phyloP scores from a whole-genome alignment of 2,329 filamentous ascomycete species.

The Trichoderma sp. region DNA sequence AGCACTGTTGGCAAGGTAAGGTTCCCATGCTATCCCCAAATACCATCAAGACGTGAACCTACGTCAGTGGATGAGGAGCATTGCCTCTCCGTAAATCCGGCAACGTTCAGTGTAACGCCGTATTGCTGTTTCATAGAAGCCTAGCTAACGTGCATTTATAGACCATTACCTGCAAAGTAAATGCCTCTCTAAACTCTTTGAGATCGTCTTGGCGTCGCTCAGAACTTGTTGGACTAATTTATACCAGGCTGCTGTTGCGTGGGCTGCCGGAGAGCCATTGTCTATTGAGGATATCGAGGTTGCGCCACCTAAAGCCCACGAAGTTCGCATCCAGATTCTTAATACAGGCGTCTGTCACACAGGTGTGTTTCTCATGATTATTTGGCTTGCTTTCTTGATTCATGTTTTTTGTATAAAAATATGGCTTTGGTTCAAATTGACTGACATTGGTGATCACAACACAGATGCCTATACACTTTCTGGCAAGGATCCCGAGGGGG shows the following conservation, averaged over 20 bases:
- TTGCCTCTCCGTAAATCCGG: neutral
- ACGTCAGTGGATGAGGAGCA: neutral
- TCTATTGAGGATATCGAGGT: neutral
- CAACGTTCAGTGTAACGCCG: neutral
- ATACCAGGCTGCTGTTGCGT: neutral
- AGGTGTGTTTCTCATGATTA: neutral
- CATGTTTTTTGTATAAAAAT: neutral
- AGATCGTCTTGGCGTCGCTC: neutral
- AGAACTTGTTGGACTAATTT: neutral
- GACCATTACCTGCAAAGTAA: neutral
- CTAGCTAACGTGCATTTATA: neutral
- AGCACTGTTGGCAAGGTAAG: neutral
- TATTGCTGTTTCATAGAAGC: neutral
- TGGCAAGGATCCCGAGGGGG: neutral
- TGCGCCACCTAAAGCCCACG: neutral
- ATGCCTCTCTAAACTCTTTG: neutral
- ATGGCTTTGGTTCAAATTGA: neutral
- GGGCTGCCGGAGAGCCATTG: neutral
- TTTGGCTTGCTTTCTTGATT: neutral
- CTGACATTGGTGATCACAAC: neutral
- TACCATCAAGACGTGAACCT: neutral
- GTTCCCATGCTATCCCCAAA: neutral
- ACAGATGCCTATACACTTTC: neutral
- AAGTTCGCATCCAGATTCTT: neutral
- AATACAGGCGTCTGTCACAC: neutral